These are phyloP conservation scores for Lepidium didymum DNA, from an alignment of 345 rosid species.

Conservation along the genomic window DNA sequence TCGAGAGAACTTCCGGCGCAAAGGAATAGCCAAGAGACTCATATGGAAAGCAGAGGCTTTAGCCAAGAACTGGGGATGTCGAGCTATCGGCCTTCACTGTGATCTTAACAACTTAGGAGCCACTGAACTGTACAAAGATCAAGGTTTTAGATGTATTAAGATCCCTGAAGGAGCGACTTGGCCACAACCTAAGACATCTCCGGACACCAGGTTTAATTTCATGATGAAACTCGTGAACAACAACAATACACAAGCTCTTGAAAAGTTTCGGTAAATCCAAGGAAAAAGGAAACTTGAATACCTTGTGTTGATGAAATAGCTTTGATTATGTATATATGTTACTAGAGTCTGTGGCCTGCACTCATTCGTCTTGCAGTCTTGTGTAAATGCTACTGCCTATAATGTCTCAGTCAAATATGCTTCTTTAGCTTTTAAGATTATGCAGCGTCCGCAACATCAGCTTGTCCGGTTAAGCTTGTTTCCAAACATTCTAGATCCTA, in stretches of 20 bases:
- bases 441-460: background rate
- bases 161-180: slow-evolving; percentile 80
- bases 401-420: background rate
- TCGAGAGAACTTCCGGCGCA: slow-evolving; percentile 59
- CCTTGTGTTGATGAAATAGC: background rate
- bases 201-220: slow-evolving; percentile 56
- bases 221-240: slow-evolving; percentile 85
- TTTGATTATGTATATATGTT: slow-evolving; percentile 15
- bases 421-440: background rate
- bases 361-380: background rate
- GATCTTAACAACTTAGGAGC: slow-evolving; percentile 72
- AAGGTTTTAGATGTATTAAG: slow-evolving; percentile 62
- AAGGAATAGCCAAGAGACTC: slow-evolving; percentile 82
- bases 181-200: slow-evolving; percentile 71
- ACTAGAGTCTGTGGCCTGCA: background rate
- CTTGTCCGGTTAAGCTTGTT: background rate
- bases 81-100: slow-evolving; percentile 75
- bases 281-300: background rate
- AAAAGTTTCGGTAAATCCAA: background rate
- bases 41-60: slow-evolving; percentile 77
- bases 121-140: slow-evolving; percentile 59
- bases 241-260: slow-evolving; percentile 22
- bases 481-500: background rate
- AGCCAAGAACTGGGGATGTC: slow-evolving; percentile 85
- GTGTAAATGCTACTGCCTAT: slow-evolving; percentile 20